phyloP scores from a whole-genome alignment of 148 eudicot genomes.

The Mesembryanthemum crystallinum region DNA sequence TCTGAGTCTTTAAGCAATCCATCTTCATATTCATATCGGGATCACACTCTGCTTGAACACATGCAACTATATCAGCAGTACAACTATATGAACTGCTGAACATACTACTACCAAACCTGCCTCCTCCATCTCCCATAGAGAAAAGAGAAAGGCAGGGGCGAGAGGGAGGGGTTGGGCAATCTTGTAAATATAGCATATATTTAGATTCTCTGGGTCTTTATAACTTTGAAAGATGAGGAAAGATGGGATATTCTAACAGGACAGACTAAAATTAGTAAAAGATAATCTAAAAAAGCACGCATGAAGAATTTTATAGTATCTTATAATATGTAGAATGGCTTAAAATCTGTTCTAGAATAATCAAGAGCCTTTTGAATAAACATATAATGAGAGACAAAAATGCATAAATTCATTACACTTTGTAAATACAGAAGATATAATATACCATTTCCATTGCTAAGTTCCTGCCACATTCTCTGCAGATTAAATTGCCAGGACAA shows the following conservation, averaged over 20 bases:
- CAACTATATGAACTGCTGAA: not conserved
- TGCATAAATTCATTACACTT: not conserved
- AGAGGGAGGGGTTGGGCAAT: not conserved
- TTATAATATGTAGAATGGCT: slow-evolving; percentile 1
- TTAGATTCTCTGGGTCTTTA: not conserved
- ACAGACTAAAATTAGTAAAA: too few species aligned
- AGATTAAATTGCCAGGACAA: slow-evolving; percentile 75
- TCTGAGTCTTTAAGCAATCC: slow-evolving; percentile 19
- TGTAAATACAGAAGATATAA: not conserved
- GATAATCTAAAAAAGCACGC: not conserved
- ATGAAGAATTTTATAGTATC: not conserved
- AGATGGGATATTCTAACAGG: too few species aligned
- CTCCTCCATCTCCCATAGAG: not conserved
- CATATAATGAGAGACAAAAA: not conserved
- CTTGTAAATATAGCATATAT: not conserved
- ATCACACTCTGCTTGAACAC: slow-evolving; percentile 32
- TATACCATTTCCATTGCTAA: slow-evolving; percentile 55
- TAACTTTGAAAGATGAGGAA: not conserved
- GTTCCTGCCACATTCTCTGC: slow-evolving; percentile 74
- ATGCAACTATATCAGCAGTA: not conserved
- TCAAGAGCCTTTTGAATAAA: not conserved
- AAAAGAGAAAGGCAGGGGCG: not conserved
- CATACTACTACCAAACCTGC: not conserved
- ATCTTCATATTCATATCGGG: slow-evolving; percentile 25
- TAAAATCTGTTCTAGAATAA: not conserved